Base-by-base conservation (phyloP, 208 protist genomes). In the Acanthamoeba triangularis region DNA sequence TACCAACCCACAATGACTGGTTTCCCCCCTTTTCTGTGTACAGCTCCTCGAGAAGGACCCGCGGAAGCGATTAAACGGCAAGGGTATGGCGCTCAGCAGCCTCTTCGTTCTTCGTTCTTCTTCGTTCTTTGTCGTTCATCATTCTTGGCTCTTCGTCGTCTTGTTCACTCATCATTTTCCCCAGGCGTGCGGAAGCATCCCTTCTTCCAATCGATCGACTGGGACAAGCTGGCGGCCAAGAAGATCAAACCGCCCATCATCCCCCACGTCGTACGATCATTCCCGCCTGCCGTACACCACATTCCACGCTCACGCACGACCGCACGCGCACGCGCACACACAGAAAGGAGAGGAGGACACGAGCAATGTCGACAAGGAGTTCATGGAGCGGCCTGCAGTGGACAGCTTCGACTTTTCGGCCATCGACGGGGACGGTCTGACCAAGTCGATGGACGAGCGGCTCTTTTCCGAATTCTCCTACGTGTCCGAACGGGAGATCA, bases 41-140 rank as follows among this genome's bases (percentile, higher is more conserved):
- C 33, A 95, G 80, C 84, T 96, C 10, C 35, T 96, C 0, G 94
- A 97, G 54, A 96, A 95, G 59, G 95, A 97, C 72, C 96, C 96
- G 69, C 56, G 74, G 23, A 96, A 96, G 59, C 41, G 96, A 59
- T 54, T 96, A 69, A 95, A 93, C 25, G 96, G 97, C 33, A 90
- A 67, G 33, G 54, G 49, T 49, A 41, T 16, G 76, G 7, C 10
- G 20, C 20, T 4, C 1, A 28, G 10, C 10, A 30, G 11, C 10
- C 10, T 37, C 10, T 37, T 28, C 23, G 65, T 72, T 72, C 20
- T 35, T 72, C 10, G 20, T 37, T 14, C 11, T 28, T 72, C 37
- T 41, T 41, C 37, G n/a, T n/a, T n/a, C n/a, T n/a, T n/a, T n/a
- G n/a, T n/a, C n/a, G n/a, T n/a, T n/a, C n/a, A n/a, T n/a, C n/a